Percentiles rank a stretch among this genome's conserved stretches.
Conservation (phyloP, 2,329 filamentous ascomycete species). For the Sporothrix variecibatus region DNA sequence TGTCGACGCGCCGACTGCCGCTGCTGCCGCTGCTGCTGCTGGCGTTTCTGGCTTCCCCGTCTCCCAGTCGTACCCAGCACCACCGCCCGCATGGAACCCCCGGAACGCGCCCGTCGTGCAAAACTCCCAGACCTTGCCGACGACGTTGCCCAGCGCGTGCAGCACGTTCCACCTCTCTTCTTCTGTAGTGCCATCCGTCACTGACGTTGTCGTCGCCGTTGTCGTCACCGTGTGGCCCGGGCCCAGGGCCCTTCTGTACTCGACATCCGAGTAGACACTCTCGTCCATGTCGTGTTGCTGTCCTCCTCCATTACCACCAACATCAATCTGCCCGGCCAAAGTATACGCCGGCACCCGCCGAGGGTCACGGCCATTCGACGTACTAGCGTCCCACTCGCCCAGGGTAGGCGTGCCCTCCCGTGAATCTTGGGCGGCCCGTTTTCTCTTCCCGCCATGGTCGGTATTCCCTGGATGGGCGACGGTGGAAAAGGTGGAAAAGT, state of each 20-base stretch:
- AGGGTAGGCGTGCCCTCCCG: conserved; percentile 40
- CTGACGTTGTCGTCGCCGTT: conserved; percentile 38
- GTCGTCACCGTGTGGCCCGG: conserved; percentile 41
- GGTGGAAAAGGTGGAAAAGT: conserved; percentile 36
- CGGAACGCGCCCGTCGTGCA: conserved; percentile 73
- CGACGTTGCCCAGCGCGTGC: conserved; percentile 64
- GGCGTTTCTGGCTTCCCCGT: conserved; percentile 34
- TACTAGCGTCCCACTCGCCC: conserved; percentile 35
- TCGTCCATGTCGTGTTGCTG: conserved; percentile 47
- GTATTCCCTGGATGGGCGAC: conserved; percentile 30
- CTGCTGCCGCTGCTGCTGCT: background rate
- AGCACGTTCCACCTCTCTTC: conserved; percentile 47
- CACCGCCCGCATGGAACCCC: conserved; percentile 86
- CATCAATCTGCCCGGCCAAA: conserved; percentile 57
- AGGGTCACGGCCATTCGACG: background rate
- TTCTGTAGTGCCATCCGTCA: conserved; percentile 33
- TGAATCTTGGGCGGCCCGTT: conserved; percentile 40
- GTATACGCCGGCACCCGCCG: conserved; percentile 44
- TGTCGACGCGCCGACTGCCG: background rate
- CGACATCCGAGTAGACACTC: conserved; percentile 58
- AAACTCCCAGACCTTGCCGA: conserved; percentile 82
- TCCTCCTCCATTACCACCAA: conserved; percentile 41
- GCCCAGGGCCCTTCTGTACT: conserved; percentile 56
- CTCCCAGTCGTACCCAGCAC: conserved; percentile 61
- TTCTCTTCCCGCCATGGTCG: conserved; percentile 46